Evolutionary conservation across 345 rosid genomes (phyloP).

Genomic region (Erysimum cheiranthoides): DNA sequence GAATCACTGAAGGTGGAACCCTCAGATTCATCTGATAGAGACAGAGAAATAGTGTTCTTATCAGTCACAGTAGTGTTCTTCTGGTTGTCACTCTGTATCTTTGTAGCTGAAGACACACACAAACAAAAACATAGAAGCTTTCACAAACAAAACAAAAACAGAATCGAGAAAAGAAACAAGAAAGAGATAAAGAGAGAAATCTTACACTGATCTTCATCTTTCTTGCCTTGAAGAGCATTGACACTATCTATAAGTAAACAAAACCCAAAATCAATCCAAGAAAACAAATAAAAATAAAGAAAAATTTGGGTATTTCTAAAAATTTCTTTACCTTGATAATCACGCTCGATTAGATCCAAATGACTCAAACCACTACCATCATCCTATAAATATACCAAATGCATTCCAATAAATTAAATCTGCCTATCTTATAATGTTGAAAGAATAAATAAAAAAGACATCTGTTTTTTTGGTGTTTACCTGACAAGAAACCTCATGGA

Average conservation of each 20-base stretch:
- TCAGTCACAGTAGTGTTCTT: conserved; percentile 41
- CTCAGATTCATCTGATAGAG: conserved; percentile 37
- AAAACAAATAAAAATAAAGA: background rate
- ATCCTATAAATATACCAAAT: conserved; percentile 24
- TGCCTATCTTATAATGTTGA: background rate
- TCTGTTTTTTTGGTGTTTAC: conserved; percentile 12
- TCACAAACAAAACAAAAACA: background rate
- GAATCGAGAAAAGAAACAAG: background rate
- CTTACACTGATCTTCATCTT: conserved; percentile 36
- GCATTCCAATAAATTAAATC: background rate
- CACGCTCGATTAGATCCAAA: conserved; percentile 44
- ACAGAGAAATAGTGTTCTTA: conserved; percentile 41
- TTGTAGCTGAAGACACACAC: conserved; percentile 36
- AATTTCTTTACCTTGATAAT: conserved; percentile 32
- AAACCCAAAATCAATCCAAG: background rate
- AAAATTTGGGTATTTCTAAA: background rate
- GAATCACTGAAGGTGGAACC: conserved; percentile 4
- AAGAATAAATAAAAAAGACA: background rate
- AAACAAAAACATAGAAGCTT: conserved; percentile 23
- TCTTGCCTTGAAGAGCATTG: conserved; percentile 30
- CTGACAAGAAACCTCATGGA: conserved; percentile 45
- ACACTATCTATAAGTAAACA: conserved; percentile 27
- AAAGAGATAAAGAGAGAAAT: conserved; percentile 5
- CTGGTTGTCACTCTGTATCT: conserved; percentile 40
- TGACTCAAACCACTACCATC: conserved; percentile 37